A percentile compares a stretch with the other conserved stretches of the same genome.
Evolutionary conservation across 768 basidiomycete genomes (phyloP).

Genomic region (Tephrocybe sp.): DNA sequence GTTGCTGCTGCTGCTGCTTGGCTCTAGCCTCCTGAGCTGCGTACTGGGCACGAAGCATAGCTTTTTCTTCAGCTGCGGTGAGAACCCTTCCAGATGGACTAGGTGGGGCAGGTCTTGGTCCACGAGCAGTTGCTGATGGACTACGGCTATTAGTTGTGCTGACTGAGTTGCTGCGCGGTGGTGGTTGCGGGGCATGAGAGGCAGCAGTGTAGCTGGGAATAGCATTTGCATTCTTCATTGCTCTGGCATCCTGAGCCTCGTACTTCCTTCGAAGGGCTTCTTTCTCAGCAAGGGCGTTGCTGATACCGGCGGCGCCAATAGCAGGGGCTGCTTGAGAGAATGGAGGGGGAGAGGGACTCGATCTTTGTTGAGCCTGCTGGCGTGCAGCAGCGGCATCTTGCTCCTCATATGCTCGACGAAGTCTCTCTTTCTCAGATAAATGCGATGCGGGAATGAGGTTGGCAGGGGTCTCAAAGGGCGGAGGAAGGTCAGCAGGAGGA

Average conservation of each 20-base stretch:
- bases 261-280: conserved; percentile 53
- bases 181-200: conserved; percentile 21
- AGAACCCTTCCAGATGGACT: conserved; percentile 32
- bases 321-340: conserved; percentile 9
- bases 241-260: conserved; percentile 49
- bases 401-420: conserved; percentile 62
- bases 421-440: conserved; percentile 65
- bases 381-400: conserved; percentile 56
- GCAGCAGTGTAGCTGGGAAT: conserved; percentile 16
- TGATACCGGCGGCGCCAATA: conserved; percentile 10
- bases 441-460: conserved; percentile 36
- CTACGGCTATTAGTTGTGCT: conserved; percentile 15
- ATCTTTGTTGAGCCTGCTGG: conserved; percentile 14
- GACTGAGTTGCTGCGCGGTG: conserved; percentile 23
- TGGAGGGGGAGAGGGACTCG: conserved; percentile 18
- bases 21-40: conserved; percentile 47
- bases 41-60: conserved; percentile 59
- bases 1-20: conserved; percentile 20
- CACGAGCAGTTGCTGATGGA: conserved; percentile 14
- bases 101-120: conserved; percentile 35
- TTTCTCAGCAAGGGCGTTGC: conserved; percentile 45
- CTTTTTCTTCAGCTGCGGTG: conserved; percentile 81
- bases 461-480: conserved; percentile 47
- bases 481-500: conserved; percentile 37
- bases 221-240: conserved; percentile 18